A percentile compares a stretch with the other conserved stretches of the same genome.
Conservation (phyloP, 2,329 filamentous ascomycete species). For the Penicillium olsonii region DNA sequence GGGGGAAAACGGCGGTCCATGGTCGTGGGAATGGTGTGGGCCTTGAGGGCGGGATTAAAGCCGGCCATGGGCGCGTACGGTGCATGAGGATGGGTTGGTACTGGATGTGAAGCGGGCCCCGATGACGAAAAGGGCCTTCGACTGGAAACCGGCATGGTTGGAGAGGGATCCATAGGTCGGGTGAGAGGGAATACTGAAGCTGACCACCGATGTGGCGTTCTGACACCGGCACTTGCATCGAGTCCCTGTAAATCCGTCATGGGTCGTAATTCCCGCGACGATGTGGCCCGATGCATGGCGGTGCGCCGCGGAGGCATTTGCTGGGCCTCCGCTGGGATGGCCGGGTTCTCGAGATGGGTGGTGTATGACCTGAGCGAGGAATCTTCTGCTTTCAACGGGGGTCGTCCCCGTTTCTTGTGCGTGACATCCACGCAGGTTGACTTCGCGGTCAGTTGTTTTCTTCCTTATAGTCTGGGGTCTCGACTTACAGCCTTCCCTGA, state of each 20-base stretch:
- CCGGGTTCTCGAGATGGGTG: constrained; percentile 29
- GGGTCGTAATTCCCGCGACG: constrained; percentile 41
- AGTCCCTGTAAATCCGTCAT: constrained; percentile 40
- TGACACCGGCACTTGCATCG: constrained; percentile 19
- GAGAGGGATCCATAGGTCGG: constrained; percentile 29
- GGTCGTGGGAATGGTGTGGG: constrained; percentile 19
- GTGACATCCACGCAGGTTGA: constrained; percentile 48
- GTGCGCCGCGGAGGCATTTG: constrained; percentile 23
- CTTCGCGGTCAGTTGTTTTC: constrained; percentile 31
- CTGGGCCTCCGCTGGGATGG: constrained; percentile 29
- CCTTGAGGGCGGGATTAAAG: constrained; percentile 29
- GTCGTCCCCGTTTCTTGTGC: constrained; percentile 50
- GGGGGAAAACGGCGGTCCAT: constrained; percentile 29
- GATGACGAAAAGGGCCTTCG: constrained; percentile 38
- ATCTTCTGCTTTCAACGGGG: constrained; percentile 47
- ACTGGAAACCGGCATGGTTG: constrained; percentile 25
- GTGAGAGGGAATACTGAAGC: constrained; percentile 31
- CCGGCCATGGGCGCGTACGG: constrained; percentile 29
- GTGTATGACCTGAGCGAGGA: constrained; percentile 35
- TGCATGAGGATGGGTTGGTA: constrained; percentile 26
- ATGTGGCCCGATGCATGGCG: constrained; percentile 35
- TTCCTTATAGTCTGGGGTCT: too few species aligned
- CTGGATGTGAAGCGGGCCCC: constrained; percentile 27
- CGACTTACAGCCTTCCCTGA: constrained; percentile 49
- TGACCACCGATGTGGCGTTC: constrained; percentile 35